Evolutionary conservation across 805 yeast genomes (phyloP).

Genomic region (Ogataea wickerhamii): DNA sequence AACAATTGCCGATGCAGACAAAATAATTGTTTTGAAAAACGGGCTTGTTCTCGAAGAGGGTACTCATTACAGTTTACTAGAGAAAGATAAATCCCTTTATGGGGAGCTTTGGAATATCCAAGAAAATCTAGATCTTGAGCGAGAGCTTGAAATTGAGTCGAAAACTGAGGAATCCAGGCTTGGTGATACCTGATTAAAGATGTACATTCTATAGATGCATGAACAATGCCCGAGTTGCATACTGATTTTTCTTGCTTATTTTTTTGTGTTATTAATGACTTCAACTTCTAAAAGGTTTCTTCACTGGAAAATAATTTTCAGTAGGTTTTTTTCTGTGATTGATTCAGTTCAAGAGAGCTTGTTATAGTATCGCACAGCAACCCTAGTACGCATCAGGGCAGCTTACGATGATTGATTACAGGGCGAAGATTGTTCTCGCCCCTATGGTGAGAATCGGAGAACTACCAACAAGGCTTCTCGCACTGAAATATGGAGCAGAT

Average conservation of each 20-base stretch:
- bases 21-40: conserved; percentile 77
- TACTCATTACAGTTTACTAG: conserved; percentile 62
- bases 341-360: not conserved
- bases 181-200: not conserved
- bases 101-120: conserved; percentile 88
- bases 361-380: not conserved
- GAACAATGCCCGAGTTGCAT: too few relatives aligned
- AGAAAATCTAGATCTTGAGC: conserved; percentile 62
- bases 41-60: conserved; percentile 90
- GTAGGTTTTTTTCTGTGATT: too few relatives aligned
- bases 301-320: too few relatives aligned
- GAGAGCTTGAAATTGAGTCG: conserved; percentile 32
- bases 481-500: conserved; percentile 85
- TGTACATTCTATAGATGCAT: too few relatives aligned
- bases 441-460: conserved; percentile 98
- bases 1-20: conserved; percentile 91
- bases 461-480: conserved; percentile 79
- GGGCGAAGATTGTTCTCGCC: conserved; percentile 80
- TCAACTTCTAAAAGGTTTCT: too few relatives aligned
- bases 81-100: conserved; percentile 58
- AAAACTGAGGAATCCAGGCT: conserved; percentile 23
- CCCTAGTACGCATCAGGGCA: too few relatives aligned
- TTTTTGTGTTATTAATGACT: not conserved
- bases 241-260: too few relatives aligned
- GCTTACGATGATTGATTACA: conserved; percentile 60